Conservation (phyloP, 2,329 filamentous ascomycete species). For the Colletotrichum zoysiae region DNA sequence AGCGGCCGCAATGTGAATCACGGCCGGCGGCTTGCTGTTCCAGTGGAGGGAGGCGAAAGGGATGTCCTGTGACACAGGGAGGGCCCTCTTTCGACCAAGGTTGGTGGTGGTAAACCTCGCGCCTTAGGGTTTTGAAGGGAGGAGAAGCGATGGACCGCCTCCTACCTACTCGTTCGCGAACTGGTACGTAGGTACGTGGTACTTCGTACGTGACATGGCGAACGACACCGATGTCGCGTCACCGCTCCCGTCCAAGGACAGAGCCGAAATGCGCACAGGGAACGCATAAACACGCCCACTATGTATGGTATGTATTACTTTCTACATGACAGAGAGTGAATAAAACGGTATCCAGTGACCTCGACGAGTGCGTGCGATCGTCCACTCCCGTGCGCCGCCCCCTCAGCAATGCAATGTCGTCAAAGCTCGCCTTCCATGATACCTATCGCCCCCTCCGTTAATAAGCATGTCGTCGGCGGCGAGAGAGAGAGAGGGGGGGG, state of each 20-base stretch:
- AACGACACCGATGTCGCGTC: not conserved
- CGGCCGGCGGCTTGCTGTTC: not conserved
- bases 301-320: not conserved
- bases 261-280: not conserved
- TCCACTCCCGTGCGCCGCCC: too few relatives aligned
- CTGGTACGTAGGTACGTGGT: too few relatives aligned
- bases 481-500: not conserved
- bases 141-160: not conserved
- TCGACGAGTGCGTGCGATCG: not conserved
- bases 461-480: slow-evolving; percentile 6
- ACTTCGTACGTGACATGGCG: not conserved
- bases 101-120: not conserved
- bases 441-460: not conserved
- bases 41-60: not conserved
- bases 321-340: not conserved
- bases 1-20: not conserved
- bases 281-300: not conserved
- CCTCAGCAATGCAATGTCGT: slow-evolving; percentile 5
- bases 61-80: not conserved
- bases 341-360: not conserved
- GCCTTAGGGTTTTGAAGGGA: too few relatives aligned
- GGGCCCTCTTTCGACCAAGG: not conserved
- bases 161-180: too few relatives aligned
- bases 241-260: not conserved
- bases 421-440: not conserved